These are phyloP conservation scores for Scheffersomyces ergatensis DNA, from an alignment of 805 yeast genomes.

Conservation along the genomic window DNA sequence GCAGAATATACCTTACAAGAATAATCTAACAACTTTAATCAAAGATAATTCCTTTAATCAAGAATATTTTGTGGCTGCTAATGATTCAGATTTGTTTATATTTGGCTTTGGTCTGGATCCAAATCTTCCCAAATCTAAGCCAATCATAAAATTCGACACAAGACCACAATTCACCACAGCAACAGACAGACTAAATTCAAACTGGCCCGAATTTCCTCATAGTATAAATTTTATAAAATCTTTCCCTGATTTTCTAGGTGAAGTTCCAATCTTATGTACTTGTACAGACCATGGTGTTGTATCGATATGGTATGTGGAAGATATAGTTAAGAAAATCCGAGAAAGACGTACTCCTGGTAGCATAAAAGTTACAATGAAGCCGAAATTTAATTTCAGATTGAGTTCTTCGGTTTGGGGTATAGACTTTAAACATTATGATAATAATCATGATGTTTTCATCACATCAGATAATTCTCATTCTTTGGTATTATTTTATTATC, in stretches of 20 bases:
- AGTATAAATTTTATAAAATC: slow-evolving; percentile 50
- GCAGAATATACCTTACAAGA: slow-evolving; percentile 36
- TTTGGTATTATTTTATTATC: slow-evolving; percentile 39
- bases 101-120: slow-evolving; percentile 27
- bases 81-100: slow-evolving; percentile 31
- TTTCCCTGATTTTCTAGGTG: slow-evolving; percentile 27
- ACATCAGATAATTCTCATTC: slow-evolving; percentile 55
- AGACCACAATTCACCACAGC: slow-evolving; percentile 39
- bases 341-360: neutral
- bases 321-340: slow-evolving; percentile 15
- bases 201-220: slow-evolving; percentile 56
- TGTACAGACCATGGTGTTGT: slow-evolving; percentile 57
- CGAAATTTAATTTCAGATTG: slow-evolving; percentile 28
- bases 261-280: slow-evolving; percentile 41
- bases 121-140: slow-evolving; percentile 22
- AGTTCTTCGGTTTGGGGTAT: slow-evolving; percentile 63
- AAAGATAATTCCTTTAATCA: slow-evolving; percentile 8
- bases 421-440: slow-evolving; percentile 34
- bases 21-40: slow-evolving; percentile 31
- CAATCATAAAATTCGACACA: slow-evolving; percentile 37
- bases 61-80: slow-evolving; percentile 28
- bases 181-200: slow-evolving; percentile 40
- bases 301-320: slow-evolving; percentile 32
- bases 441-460: slow-evolving; percentile 33
- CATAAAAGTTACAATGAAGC: slow-evolving; percentile 7